Conservation (phyloP, 306 rosid species). For the Fragaria ananassa region DNA sequence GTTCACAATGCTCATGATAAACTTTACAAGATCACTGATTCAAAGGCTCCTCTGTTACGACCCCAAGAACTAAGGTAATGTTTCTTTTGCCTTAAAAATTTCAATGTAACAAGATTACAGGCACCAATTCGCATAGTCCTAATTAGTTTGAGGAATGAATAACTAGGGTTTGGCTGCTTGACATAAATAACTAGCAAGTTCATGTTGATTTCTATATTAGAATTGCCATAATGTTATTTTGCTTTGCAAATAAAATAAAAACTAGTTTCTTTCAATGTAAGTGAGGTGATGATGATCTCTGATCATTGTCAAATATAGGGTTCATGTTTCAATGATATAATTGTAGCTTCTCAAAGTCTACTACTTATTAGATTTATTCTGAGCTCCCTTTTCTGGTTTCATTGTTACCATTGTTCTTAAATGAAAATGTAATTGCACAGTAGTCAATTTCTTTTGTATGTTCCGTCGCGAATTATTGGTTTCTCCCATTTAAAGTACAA, state of each 20-base stretch:
- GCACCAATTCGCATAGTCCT: not conserved
- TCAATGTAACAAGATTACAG: not conserved
- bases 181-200: not conserved
- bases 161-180: not conserved
- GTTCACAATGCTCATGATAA: conserved; percentile 7
- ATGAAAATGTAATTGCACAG: no score
- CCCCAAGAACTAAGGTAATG: conserved; percentile 13
- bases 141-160: not conserved
- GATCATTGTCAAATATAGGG: no score
- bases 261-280: not conserved
- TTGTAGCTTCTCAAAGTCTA: not conserved
- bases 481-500: not conserved
- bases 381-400: not conserved
- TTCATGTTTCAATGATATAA: not conserved
- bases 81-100: not conserved
- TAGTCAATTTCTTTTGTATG: not conserved
- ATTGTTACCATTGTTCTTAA: not conserved
- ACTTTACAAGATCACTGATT: conserved; percentile 2
- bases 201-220: not conserved
- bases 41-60: conserved; percentile 9
- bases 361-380: not conserved
- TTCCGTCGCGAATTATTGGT: not conserved
- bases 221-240: not conserved
- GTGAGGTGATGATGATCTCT: not conserved
- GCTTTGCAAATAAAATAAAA: not conserved